These are phyloP conservation scores for Fusarium cyanostomum DNA, from an alignment of 2,329 filamentous ascomycete species.

Conservation along the genomic window DNA sequence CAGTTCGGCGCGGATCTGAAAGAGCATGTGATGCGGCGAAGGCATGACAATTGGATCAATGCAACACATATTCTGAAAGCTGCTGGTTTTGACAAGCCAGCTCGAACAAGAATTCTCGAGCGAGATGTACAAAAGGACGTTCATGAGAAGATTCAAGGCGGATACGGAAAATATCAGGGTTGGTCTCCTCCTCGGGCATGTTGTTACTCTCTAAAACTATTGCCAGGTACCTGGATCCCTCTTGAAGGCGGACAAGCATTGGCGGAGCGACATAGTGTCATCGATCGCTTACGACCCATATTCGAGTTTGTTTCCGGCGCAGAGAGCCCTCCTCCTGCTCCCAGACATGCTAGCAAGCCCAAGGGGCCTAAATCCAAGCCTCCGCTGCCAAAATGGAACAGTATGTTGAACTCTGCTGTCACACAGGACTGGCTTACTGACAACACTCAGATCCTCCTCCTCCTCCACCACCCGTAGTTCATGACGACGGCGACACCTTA, in stretches of 20 bases:
- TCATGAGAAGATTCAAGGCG: slow-evolving; percentile 98
- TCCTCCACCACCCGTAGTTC: slow-evolving; percentile 36
- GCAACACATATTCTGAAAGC: slow-evolving; percentile 99
- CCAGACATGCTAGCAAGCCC: slow-evolving; percentile 89
- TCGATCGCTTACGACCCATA: slow-evolving; percentile 84
- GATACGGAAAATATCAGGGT: slow-evolving; percentile 99
- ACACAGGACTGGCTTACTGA: slow-evolving; percentile 7
- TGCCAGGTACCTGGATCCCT: slow-evolving; percentile 91
- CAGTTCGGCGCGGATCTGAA: slow-evolving; percentile 82
- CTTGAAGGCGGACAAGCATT: slow-evolving; percentile 82
- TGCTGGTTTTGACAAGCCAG: slow-evolving; percentile 96
- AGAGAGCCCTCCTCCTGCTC: slow-evolving; percentile 89
- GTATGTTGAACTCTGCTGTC: slow-evolving; percentile 30
- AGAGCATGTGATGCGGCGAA: slow-evolving; percentile 94
- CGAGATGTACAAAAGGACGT: slow-evolving; percentile 95
- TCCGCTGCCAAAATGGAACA: slow-evolving; percentile 67
- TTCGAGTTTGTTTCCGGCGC: slow-evolving; percentile 90
- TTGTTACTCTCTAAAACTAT: slow-evolving; percentile 11
- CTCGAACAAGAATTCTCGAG: slow-evolving; percentile 92
- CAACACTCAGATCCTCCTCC: slow-evolving; percentile 36
- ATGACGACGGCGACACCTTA: slow-evolving; percentile 70
- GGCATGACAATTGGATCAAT: slow-evolving; percentile 97
- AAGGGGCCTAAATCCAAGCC: slow-evolving; percentile 70
- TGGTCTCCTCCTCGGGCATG: slow-evolving; percentile 25
- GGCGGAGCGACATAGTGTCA: slow-evolving; percentile 86